Percentiles rank a stretch among this genome's conserved stretches.
phyloP scores from a whole-genome alignment of 805 yeast genomes.

The Candida easanensis region DNA sequence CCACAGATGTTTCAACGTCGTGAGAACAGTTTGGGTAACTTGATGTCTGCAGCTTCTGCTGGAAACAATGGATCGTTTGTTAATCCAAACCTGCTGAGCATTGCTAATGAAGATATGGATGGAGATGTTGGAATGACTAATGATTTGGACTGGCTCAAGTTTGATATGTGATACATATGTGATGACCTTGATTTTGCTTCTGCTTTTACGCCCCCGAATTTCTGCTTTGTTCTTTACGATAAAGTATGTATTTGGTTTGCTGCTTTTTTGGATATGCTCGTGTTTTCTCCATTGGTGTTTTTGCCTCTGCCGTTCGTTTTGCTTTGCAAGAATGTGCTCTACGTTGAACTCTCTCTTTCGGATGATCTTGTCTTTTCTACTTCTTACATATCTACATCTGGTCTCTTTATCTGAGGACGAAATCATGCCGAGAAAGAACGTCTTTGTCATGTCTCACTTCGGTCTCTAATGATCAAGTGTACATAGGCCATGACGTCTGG shows the following conservation, averaged over 20 bases:
- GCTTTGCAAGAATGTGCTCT: too few species aligned
- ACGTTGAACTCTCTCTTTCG: too few species aligned
- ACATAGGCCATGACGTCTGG: too few species aligned
- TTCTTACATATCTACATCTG: not conserved
- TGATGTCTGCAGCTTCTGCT: conserved; percentile 1
- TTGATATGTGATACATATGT: conserved; percentile 22
- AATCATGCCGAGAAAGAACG: too few species aligned
- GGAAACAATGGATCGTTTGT: conserved; percentile 8
- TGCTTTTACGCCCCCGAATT: not conserved
- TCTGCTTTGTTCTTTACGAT: too few species aligned
- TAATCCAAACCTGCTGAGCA: conserved; percentile 15
- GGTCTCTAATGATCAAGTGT: too few species aligned
- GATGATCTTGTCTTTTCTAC: not conserved
- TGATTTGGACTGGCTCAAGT: conserved; percentile 30
- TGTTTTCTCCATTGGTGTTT: too few species aligned
- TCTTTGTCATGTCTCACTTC: too few species aligned
- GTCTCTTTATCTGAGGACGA: not conserved
- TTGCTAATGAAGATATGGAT: conserved; percentile 17
- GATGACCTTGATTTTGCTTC: not conserved
- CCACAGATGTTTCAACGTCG: conserved; percentile 26
- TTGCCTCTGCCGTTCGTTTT: too few species aligned
- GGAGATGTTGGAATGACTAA: conserved; percentile 18
- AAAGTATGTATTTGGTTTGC: too few species aligned
- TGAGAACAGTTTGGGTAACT: conserved; percentile 7
- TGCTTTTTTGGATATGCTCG: not conserved